Evolutionary conservation across 768 basidiomycete species (phyloP), one percentile per base, ranked within the genome.

Genomic region (Kwoniella botswanensis): DNA sequence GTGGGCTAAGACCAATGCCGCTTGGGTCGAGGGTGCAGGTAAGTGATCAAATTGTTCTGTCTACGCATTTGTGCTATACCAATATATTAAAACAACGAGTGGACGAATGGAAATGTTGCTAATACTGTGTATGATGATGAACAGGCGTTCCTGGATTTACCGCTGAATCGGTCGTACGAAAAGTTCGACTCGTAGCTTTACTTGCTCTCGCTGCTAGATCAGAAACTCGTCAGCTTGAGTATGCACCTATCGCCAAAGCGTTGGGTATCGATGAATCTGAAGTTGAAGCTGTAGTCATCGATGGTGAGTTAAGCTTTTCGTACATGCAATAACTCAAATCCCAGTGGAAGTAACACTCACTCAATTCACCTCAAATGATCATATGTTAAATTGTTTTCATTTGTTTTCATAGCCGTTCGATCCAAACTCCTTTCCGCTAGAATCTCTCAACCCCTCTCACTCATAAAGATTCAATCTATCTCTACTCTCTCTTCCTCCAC

Each of bases 221-320:
- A 9, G 24, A 70, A 44, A 65, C 75, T 26, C 73, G 75, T 42
- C 74, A 77, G 43, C 59, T 83, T 6, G 21, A 63, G 18, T 83
- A 83, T 64, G 53, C 75, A 17, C 71, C 77, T 29, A 65, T 80
- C 43, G 79, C 81, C 13, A 26, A 57, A 4, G 76, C 81, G 9
- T 71, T 83, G 22, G 52, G 60, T n/a, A 70, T 82, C 22, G 70
- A 74, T 18, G 73, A 73, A 41, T 63, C 74, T n/a, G 76, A 82
- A n/a, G 80, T 83, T 15, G 82, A 83, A 64, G 61, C 71, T 35
- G 82, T 79, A 79, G 80, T 81, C 56, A 80, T 83, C 52, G 82
- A 83, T 56, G 81, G 79, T 82, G 55, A 65, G 79, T 73, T 41
- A 15, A 63, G 61, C 35, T 35, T 35, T 35, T 35, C 35, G 35